Evolutionary conservation across 1,139 yeast genomes (phyloP).

Genomic region (Suhomyces terraborum): DNA sequence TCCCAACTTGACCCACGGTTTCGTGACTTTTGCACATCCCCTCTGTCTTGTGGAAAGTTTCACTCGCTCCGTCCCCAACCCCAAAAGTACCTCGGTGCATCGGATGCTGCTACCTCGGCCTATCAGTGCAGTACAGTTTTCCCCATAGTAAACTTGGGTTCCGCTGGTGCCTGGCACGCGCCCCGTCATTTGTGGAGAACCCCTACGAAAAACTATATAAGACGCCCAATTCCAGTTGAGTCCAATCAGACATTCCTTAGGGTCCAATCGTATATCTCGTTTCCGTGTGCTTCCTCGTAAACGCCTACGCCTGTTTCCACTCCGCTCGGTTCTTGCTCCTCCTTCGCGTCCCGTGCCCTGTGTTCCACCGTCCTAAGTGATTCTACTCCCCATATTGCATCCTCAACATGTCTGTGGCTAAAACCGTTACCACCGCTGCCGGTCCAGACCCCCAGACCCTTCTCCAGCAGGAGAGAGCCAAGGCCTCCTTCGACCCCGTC

Average conservation of each 20-base stretch:
- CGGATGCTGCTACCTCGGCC: constrained; percentile 2
- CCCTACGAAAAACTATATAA: constrained; percentile 10
- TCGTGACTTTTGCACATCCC: background rate
- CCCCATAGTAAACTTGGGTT: background rate
- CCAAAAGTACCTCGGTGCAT: background rate
- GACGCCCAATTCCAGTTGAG: background rate
- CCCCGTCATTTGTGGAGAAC: constrained; percentile 4
- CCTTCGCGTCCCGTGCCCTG: too few relatives aligned
- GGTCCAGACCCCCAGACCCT: constrained; percentile 42
- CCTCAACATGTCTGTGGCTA: constrained; percentile 17
- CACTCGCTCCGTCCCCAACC: background rate
- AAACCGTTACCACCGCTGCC: constrained; percentile 19
- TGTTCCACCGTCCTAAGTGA: too few relatives aligned
- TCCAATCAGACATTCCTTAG: background rate
- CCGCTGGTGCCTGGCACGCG: background rate
- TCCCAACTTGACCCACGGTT: background rate
- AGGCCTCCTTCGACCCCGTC: constrained; percentile 31
- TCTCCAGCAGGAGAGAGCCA: constrained; percentile 38
- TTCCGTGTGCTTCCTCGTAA: too few relatives aligned
- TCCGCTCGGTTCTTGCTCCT: too few relatives aligned
- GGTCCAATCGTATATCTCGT: background rate
- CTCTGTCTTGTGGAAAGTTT: background rate
- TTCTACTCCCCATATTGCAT: too few relatives aligned
- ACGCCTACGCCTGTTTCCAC: too few relatives aligned
- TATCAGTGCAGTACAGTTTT: background rate